These are phyloP conservation scores for Candida ficus DNA, from an alignment of 805 yeast species.

Conservation along the genomic window DNA sequence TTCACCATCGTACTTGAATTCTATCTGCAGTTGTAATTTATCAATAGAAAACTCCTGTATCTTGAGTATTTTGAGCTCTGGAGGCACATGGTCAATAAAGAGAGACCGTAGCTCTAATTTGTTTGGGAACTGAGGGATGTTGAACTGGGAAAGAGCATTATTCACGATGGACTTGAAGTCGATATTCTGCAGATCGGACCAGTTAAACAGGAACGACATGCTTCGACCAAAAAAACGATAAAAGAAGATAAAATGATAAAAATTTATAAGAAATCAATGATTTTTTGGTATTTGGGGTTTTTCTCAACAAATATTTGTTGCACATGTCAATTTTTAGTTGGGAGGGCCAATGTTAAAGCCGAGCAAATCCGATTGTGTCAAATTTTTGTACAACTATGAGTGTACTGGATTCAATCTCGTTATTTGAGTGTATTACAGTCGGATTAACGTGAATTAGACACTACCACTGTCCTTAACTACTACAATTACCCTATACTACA, in stretches of 20 bases:
- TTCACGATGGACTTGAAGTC: constrained; percentile 22
- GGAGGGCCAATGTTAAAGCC: no score
- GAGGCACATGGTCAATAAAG: constrained; percentile 14
- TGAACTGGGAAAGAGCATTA: constrained; percentile 15
- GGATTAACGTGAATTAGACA: no score
- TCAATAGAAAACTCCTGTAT: constrained; percentile 17
- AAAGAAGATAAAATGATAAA: background rate
- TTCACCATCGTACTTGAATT: constrained; percentile 22
- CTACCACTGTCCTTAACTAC: no score
- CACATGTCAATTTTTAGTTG: background rate
- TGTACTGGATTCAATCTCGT: no score
- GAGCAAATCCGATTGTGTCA: background rate
- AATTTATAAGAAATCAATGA: background rate
- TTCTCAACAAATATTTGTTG: background rate
- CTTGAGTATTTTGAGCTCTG: constrained; percentile 19
- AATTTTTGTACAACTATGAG: no score
- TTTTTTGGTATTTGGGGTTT: background rate
- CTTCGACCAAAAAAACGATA: background rate
- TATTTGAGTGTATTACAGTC: no score
- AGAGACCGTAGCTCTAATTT: constrained; percentile 15
- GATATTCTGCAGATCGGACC: constrained; percentile 16
- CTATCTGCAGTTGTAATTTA: constrained; percentile 20
- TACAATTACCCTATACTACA: no score
- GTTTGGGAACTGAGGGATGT: constrained; percentile 18
- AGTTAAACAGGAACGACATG: constrained; percentile 24